Evolutionary conservation across 805 yeast species (phyloP).

Genomic region (Candida chauliodis): DNA sequence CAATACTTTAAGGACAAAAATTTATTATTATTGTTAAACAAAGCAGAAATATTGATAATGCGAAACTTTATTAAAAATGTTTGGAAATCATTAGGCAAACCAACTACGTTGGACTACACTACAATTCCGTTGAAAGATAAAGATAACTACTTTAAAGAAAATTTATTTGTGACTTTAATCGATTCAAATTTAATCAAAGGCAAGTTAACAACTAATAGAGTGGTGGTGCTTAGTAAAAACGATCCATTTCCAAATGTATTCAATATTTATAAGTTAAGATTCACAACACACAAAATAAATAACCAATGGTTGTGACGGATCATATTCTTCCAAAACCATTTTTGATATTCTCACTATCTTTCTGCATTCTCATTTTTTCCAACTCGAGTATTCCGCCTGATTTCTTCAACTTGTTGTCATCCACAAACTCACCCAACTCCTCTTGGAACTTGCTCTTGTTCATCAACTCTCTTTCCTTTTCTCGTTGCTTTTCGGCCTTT

Average conservation of each 20-base stretch:
- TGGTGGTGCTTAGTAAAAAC: conserved; percentile 39
- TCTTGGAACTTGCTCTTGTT: conserved; percentile 68
- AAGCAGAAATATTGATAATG: conserved; percentile 41
- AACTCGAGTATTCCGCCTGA: conserved; percentile 89
- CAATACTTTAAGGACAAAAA: conserved; percentile 34
- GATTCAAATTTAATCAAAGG: conserved; percentile 55
- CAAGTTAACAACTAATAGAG: conserved; percentile 41
- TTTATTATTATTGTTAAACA: conserved; percentile 43
- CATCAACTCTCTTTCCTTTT: conserved; percentile 60
- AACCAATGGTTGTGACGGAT: conserved; percentile 6
- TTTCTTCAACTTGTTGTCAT: conserved; percentile 66
- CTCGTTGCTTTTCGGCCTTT: conserved; percentile 78
- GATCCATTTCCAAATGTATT: conserved; percentile 39
- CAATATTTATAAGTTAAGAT: conserved; percentile 20
- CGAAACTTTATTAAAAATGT: conserved; percentile 41
- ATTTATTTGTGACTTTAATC: conserved; percentile 46
- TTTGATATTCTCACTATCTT: conserved; percentile 70
- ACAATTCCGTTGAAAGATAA: conserved; percentile 13
- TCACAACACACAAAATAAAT: conserved; percentile 9
- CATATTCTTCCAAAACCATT: conserved; percentile 33
- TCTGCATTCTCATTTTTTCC: conserved; percentile 62
- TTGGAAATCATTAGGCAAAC: conserved; percentile 25
- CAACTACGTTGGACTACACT: conserved; percentile 28
- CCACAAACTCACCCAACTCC: conserved; percentile 83
- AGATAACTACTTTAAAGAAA: conserved; percentile 46